These are phyloP conservation scores for Coniferiporia weirii DNA, from an alignment of 1,284 basidiomycete genomes.

Conservation along the genomic window DNA sequence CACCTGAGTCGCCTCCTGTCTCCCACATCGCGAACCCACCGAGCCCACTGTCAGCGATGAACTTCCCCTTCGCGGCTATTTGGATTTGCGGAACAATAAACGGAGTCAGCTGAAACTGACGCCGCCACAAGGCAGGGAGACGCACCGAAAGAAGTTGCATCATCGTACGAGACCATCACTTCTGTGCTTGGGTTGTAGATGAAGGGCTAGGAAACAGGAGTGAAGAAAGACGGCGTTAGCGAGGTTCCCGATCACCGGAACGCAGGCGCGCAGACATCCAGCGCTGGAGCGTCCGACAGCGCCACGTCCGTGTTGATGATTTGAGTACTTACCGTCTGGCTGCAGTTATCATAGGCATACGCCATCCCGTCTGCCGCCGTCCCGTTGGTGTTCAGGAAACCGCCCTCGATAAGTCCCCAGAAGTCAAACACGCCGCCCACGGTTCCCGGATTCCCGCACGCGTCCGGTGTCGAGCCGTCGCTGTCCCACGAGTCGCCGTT, in stretches of 20 bases:
- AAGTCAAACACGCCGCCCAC: constrained; percentile 54
- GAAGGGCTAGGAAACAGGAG: constrained; percentile 42
- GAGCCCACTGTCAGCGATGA: constrained; percentile 45
- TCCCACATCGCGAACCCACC: constrained; percentile 64
- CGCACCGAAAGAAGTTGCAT: constrained; percentile 45
- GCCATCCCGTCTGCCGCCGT: constrained; percentile 42
- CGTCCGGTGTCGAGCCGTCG: constrained; percentile 40
- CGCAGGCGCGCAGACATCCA: too few species aligned
- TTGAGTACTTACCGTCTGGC: constrained; percentile 53
- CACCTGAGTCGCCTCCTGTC: constrained; percentile 52
- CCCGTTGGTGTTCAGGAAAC: constrained; percentile 51
- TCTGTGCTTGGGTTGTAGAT: constrained; percentile 50
- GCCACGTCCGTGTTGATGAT: background rate
- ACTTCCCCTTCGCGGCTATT: constrained; percentile 47
- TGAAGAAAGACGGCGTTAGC: too few species aligned
- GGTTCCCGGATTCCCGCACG: constrained; percentile 43
- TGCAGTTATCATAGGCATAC: constrained; percentile 56
- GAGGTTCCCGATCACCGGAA: background rate
- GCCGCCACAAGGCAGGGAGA: background rate
- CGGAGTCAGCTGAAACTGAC: background rate
- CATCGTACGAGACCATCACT: constrained; percentile 59
- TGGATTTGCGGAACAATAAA: background rate
- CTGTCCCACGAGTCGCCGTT: constrained; percentile 52
- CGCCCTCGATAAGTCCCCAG: constrained; percentile 50
- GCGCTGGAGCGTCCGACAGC: too few species aligned